These are phyloP conservation scores for Phytophthora pisi DNA, from an alignment of 352 stramenopile species.

Conservation along the genomic window DNA sequence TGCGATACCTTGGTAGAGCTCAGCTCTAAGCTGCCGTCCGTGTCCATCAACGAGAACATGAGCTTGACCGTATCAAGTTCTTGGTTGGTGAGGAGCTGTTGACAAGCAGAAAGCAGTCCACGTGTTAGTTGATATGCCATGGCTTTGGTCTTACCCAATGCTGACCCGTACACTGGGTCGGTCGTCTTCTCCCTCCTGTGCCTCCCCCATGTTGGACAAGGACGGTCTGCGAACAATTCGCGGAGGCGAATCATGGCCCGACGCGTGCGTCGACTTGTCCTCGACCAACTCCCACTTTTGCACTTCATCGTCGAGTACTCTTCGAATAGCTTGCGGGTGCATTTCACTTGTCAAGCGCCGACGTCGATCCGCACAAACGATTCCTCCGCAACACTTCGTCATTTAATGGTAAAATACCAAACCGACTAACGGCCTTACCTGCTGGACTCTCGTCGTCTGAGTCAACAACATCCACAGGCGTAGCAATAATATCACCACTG, in stretches of 20 bases:
- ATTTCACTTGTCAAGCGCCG: constrained; percentile 77
- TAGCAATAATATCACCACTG: neutral
- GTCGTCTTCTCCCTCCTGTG: constrained; percentile 24
- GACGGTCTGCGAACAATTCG: constrained; percentile 29
- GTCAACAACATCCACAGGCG: neutral
- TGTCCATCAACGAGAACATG: constrained; percentile 84
- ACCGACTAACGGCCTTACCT: constrained; percentile 15
- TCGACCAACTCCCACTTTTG: constrained; percentile 71
- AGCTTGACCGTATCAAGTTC: constrained; percentile 84
- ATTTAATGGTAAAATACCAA: neutral
- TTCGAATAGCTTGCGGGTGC: constrained; percentile 76
- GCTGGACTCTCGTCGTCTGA: constrained; percentile 21
- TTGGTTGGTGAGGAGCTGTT: constrained; percentile 52
- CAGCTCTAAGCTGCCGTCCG: constrained; percentile 72
- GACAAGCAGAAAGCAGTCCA: neutral
- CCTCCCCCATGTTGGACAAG: constrained; percentile 16
- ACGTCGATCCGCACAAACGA: constrained; percentile 33
- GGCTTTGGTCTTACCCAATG: neutral
- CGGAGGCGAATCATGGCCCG: constrained; percentile 9
- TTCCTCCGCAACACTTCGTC: neutral
- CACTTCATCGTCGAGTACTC: constrained; percentile 67
- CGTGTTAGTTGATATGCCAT: neutral
- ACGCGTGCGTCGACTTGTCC: constrained; percentile 22
- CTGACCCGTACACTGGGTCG: constrained; percentile 37
- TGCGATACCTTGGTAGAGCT: constrained; percentile 56